Base-by-base conservation (phyloP, 495 filamentous ascomycete species). In the Aspergillus taichungensis region DNA sequence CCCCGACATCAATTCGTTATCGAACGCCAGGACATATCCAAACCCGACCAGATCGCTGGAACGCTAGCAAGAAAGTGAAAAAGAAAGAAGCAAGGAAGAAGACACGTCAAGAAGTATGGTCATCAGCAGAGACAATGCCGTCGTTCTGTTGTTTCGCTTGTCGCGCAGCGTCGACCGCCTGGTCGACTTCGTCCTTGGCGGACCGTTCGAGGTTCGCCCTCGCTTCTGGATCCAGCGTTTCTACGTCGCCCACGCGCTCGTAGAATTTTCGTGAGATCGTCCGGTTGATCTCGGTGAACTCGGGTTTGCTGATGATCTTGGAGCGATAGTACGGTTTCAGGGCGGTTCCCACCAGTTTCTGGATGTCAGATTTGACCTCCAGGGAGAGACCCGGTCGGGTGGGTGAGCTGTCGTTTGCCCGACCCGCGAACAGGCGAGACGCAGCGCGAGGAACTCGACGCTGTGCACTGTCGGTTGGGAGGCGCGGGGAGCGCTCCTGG, bases 231-330 rank as follows among this genome's bases (percentile, higher is more conserved):
- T 78, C 73, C 8, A 84, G 60, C 3, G 66, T 62, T n/a, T 75
- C 70, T 1, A 72, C 69, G 37, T 83, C 79, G 6, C 75, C 78
- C 10, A 90, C 79, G 32, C 79, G 78, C 33, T 94, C 85, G 59
- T 96, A 96, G n/a, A 96, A 66, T 64, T 78, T 82, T 12, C 85
- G 78, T 10, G 85, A 92, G 24, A 95, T 78, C 31, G 78, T 82
- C 37, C 87, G 79, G 59, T 95, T 95, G 65, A 95, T 89, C 37
- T 82, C 77, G 5, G 83, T 89, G 65, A 87, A 96, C 60, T 95
- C 83, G 34, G 94, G 83, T 53, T 86, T 82, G 30, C 80, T 82
- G 8, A 95, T 68, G 36, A 78, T 68, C 44, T 79, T 79, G 28
- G 69, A 69, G 9, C 78, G 77, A 49, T 84, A 94, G 50, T 85